These are phyloP conservation scores for Suhomyces yuchorum DNA, from an alignment of 1,139 yeast species.

Conservation along the genomic window DNA sequence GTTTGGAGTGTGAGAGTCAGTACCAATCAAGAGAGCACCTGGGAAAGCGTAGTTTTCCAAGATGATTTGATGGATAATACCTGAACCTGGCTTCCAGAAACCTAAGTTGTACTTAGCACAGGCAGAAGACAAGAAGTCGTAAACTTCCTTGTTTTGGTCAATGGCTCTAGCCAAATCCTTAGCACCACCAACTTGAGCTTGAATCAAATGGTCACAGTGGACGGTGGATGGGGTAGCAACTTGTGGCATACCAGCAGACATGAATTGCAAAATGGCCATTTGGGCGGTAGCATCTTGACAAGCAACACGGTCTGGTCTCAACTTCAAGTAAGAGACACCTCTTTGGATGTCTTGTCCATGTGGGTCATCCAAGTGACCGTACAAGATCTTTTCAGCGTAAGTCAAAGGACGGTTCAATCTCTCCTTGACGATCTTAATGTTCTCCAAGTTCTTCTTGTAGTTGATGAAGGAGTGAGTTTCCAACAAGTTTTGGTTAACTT, in stretches of 20 bases:
- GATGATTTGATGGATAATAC: conserved; percentile 97
- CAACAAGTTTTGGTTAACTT: conserved; percentile 88
- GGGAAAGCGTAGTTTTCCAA: conserved; percentile 98
- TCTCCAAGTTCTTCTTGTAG: conserved; percentile 79
- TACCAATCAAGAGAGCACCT: conserved; percentile 96
- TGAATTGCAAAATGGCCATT: conserved; percentile 98
- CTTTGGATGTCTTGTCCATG: conserved; percentile 93
- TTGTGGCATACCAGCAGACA: conserved; percentile 93
- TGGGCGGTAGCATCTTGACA: conserved; percentile 99
- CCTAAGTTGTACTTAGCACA: conserved; percentile 98
- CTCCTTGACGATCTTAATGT: conserved; percentile 80
- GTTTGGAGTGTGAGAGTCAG: conserved; percentile 98
- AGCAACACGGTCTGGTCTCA: conserved; percentile 99
- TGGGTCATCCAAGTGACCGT: conserved; percentile 96
- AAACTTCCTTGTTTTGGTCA: conserved; percentile 92
- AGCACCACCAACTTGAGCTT: conserved; percentile 93
- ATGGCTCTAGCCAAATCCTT: conserved; percentile 94
- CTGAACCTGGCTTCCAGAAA: conserved; percentile 99
- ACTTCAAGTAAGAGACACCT: conserved; percentile 93
- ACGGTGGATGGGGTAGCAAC: conserved; percentile 97
- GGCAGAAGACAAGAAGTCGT: conserved; percentile 89
- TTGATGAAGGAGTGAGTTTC: conserved; percentile 82
- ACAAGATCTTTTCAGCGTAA: conserved; percentile 93
- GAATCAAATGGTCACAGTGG: conserved; percentile 98
- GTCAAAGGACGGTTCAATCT: conserved; percentile 94